Evolutionary conservation across 1,139 yeast species (phyloP), one percentile per base, ranked within the genome.

Genomic region (Meyerozyma guilliermondii): DNA sequence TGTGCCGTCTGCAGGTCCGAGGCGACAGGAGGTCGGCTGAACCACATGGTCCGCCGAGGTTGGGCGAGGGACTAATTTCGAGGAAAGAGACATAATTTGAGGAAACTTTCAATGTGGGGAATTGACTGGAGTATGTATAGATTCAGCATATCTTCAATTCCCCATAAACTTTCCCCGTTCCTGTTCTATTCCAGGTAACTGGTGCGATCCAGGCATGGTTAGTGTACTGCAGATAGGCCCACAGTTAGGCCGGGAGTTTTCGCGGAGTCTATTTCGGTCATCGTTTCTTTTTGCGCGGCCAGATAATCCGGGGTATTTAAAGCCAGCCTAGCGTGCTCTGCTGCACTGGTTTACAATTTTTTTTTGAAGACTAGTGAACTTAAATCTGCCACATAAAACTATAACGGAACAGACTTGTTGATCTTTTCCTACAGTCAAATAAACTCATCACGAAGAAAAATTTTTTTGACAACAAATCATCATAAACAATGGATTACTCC

Each of bases 401-500:
- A n/a, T n/a, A 20, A 20, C 7, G 22, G 22, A 20, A 20, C 22
- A 20, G 22, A 7, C 7, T 20, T 5, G n/a, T n/a, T 20, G 7
- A 20, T 20, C 22, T 20, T 6, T 20, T 20, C 22, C 22, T 20
- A 26, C 28, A 26, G 28, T n/a, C 13, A 10, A 26, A n/a, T n/a
- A 26, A 11, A n/a, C n/a, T n/a, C 11, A 11, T 26, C 28, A 26
- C 8, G 5, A 26, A 7, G 7, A 26, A 11, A 11, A 26, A 7
- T 10, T 26, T n/a, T 26, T 26, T 26, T 26, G 11, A 26, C 28
- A 26, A 26, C 28, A 26, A 26, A 3, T 26, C 11, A 26, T 11
- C 28, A 5, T 7, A 10, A 33, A 2, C 13, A 17, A 53, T 53
- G 57, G 50, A 54, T 39, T 58, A 44, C 50, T 62, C 74, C 26